Percentiles rank a stretch among this genome's conserved stretches.
These are phyloP conservation scores for Meira miltonrushii DNA, from an alignment of 1,284 basidiomycete species.

Conservation along the genomic window DNA sequence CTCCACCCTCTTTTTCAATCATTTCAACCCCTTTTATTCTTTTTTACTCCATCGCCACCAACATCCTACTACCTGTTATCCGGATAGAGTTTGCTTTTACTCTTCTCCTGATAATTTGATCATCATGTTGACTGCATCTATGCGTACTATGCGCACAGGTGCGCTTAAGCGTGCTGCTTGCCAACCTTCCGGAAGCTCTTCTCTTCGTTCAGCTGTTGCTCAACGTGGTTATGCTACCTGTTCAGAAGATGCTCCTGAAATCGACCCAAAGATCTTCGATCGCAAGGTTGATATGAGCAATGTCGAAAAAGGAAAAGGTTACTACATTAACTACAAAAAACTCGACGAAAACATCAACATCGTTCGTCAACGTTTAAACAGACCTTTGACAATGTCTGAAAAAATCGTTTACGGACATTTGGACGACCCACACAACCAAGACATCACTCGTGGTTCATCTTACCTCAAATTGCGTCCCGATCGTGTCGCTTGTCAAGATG, in stretches of 20 bases:
- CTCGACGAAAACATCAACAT: constrained; percentile 51
- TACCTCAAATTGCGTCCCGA: constrained; percentile 53
- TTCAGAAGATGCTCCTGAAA: constrained; percentile 44
- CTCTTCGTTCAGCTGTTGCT: constrained; percentile 10
- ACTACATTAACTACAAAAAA: constrained; percentile 52
- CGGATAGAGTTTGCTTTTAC: too few relatives aligned
- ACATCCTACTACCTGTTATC: too few relatives aligned
- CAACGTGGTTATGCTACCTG: constrained; percentile 43
- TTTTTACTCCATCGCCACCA: too few relatives aligned
- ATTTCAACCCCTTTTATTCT: too few relatives aligned
- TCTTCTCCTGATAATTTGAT: background rate
- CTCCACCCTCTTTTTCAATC: too few relatives aligned
- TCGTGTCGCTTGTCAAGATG: constrained; percentile 99
- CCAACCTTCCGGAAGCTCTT: background rate
- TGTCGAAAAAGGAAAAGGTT: constrained; percentile 50
- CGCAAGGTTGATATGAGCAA: constrained; percentile 51
- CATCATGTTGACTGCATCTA: constrained; percentile 4
- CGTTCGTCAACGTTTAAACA: constrained; percentile 49
- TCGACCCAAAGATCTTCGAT: constrained; percentile 41
- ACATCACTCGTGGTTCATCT: constrained; percentile 47
- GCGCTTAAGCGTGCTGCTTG: constrained; percentile 7
- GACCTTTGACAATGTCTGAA: constrained; percentile 48
- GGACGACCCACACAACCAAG: constrained; percentile 51
- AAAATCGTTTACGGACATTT: constrained; percentile 53
- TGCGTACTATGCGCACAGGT: constrained; percentile 2